Conservation (phyloP, 2,329 filamentous ascomycete species). For the Alternaria gansuensis region DNA sequence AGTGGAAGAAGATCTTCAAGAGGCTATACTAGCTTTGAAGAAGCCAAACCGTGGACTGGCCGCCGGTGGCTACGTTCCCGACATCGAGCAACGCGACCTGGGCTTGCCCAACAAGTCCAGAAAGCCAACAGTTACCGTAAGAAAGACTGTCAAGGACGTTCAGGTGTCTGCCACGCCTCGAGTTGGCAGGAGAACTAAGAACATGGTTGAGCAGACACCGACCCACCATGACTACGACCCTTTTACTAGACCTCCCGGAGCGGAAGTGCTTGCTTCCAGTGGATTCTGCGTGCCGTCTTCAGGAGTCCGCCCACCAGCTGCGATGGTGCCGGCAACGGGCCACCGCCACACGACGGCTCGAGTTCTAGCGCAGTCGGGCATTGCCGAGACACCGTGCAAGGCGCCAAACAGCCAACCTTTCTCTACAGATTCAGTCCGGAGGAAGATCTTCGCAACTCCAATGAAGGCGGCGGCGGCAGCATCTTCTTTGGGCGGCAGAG, state of each 20-base stretch:
- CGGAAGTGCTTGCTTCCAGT: slow-evolving; percentile 36
- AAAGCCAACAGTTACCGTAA: slow-evolving; percentile 41
- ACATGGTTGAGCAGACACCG: slow-evolving; percentile 45
- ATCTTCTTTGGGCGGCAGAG: slow-evolving; percentile 11
- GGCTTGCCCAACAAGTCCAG: slow-evolving; percentile 37
- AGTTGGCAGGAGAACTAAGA: slow-evolving; percentile 44
- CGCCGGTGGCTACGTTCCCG: slow-evolving; percentile 72
- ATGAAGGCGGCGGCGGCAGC: slow-evolving; percentile 31
- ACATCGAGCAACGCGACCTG: slow-evolving; percentile 66
- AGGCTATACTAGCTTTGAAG: slow-evolving; percentile 76
- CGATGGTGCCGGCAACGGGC: slow-evolving; percentile 40
- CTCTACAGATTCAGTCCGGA: slow-evolving; percentile 35
- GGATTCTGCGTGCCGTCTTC: slow-evolving; percentile 55
- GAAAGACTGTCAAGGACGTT: slow-evolving; percentile 46
- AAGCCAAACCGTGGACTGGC: slow-evolving; percentile 78
- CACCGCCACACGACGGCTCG: slow-evolving; percentile 43
- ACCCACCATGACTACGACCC: slow-evolving; percentile 38
- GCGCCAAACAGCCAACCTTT: slow-evolving; percentile 46
- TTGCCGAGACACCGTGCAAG: slow-evolving; percentile 57
- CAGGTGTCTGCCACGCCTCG: slow-evolving; percentile 58
- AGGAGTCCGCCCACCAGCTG: slow-evolving; percentile 42
- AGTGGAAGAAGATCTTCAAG: slow-evolving; percentile 74
- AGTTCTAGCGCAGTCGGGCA: slow-evolving; percentile 38
- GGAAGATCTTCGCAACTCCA: slow-evolving; percentile 48
- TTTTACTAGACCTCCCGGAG: slow-evolving; percentile 29